Evolutionary conservation across 371 early-diverging fungal species (phyloP).

Genomic region (Syncephalastrum monosporum): DNA sequence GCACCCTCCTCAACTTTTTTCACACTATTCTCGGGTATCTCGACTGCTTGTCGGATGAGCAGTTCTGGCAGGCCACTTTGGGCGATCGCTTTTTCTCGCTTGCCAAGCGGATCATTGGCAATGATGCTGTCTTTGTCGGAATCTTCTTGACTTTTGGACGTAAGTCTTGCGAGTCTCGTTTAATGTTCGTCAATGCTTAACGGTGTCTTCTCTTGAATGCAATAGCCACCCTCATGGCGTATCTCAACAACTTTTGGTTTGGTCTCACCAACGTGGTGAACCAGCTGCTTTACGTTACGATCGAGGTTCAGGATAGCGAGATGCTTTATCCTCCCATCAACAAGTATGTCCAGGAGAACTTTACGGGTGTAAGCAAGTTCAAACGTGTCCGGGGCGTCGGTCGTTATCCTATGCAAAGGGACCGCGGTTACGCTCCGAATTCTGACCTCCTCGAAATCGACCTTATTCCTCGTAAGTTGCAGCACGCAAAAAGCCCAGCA

Average conservation of each 20-base stretch:
- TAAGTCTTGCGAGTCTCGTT: conserved; percentile 1
- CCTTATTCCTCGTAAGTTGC: conserved; percentile 32
- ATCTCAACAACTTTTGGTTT: background rate
- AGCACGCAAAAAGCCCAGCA: background rate
- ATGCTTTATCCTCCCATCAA: conserved; percentile 3
- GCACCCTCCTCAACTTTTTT: too few species aligned
- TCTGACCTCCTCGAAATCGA: conserved; percentile 16
- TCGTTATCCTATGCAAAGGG: too few species aligned
- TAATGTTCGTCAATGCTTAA: background rate
- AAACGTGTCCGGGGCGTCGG: conserved; percentile 11
- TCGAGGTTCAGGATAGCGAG: conserved; percentile 4
- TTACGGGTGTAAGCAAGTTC: conserved; percentile 13
- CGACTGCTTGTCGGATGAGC: conserved; percentile 16
- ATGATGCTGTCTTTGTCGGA: conserved; percentile 14
- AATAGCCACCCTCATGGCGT: conserved; percentile 4
- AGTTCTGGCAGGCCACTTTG: conserved; percentile 20
- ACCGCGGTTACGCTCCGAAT: too few species aligned
- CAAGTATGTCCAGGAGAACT: conserved; percentile 15
- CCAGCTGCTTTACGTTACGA: conserved; percentile 2
- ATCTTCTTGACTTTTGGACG: conserved; percentile 8
- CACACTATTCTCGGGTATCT: background rate
- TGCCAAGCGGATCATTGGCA: conserved; percentile 10
- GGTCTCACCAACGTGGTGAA: background rate
- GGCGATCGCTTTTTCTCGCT: conserved; percentile 13
- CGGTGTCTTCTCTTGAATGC: background rate